Evolutionary conservation across 768 basidiomycete species (phyloP).

Genomic region (Glaciozyma antarctica): DNA sequence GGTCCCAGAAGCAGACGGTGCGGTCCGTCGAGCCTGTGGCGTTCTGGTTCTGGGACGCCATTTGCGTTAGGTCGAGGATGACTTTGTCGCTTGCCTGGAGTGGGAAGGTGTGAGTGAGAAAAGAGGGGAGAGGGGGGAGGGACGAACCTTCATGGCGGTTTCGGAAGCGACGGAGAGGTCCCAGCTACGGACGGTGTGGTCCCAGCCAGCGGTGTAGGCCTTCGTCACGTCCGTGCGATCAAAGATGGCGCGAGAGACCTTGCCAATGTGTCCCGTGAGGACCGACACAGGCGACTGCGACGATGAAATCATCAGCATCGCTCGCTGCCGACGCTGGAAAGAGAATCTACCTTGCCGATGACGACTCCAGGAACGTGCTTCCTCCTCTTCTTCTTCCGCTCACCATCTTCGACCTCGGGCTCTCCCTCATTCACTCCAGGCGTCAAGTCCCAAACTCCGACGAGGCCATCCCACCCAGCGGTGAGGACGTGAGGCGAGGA

Average conservation of each 20-base stretch:
- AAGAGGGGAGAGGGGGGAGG: not conserved
- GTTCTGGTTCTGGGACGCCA: constrained; percentile 36
- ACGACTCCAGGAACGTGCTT: constrained; percentile 46
- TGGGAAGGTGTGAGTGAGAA: not conserved
- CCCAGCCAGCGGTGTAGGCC: constrained; percentile 76
- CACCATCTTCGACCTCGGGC: constrained; percentile 41
- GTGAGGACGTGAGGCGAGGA: constrained; percentile 60
- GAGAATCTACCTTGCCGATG: constrained; percentile 46
- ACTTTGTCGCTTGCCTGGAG: constrained; percentile 38
- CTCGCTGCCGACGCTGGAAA: not conserved
- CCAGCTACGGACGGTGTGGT: constrained; percentile 72
- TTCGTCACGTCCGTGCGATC: constrained; percentile 31
- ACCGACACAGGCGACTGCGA: constrained; percentile 54
- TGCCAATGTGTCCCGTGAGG: constrained; percentile 70
- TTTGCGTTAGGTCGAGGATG: constrained; percentile 41
- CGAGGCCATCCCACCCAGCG: constrained; percentile 73
- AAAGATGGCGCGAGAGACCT: constrained; percentile 67
- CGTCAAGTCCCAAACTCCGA: constrained; percentile 70
- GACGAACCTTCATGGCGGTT: constrained; percentile 39
- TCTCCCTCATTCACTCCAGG: constrained; percentile 56
- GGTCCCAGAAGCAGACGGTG: constrained; percentile 43
- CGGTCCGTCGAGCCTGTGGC: constrained; percentile 43
- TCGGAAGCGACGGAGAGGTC: constrained; percentile 59
- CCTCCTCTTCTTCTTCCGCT: constrained; percentile 57
- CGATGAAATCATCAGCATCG: constrained; percentile 24